These are phyloP conservation scores for Beauveria pseudobassiana DNA, from an alignment of 2,329 filamentous ascomycete genomes.

Conservation along the genomic window DNA sequence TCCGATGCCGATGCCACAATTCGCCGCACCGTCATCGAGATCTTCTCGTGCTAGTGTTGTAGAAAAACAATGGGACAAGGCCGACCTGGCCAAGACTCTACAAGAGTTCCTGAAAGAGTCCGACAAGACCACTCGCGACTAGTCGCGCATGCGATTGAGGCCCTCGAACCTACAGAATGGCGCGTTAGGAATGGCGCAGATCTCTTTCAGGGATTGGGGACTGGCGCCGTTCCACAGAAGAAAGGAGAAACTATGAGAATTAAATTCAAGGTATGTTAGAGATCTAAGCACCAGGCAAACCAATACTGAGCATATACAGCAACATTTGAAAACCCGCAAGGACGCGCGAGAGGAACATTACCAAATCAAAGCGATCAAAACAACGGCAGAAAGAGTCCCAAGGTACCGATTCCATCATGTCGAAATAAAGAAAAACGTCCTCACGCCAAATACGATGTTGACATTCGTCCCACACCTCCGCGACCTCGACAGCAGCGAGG, in stretches of 20 bases:
- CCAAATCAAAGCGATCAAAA: conserved; percentile 38
- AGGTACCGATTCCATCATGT: conserved; percentile 53
- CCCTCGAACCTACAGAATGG: conserved; percentile 33
- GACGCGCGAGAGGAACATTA: conserved; percentile 36
- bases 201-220: conserved; percentile 39
- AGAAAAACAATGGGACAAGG: not conserved
- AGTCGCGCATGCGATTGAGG: conserved; percentile 37
- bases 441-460: conserved; percentile 52
- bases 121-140: conserved; percentile 38
- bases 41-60: not conserved
- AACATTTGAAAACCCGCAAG: conserved; percentile 36
- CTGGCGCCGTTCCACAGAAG: conserved; percentile 27
- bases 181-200: conserved; percentile 36
- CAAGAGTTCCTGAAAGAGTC: conserved; percentile 34
- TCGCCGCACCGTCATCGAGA: conserved; percentile 12
- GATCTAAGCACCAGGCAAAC: not conserved
- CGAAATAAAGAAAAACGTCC: conserved; percentile 51
- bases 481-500: conserved; percentile 50
- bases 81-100: conserved; percentile 19
- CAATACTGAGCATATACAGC: conserved; percentile 22
- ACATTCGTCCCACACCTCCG: conserved; percentile 53
- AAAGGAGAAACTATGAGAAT: conserved; percentile 37
- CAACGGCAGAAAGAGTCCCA: conserved; percentile 46
- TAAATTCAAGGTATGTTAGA: conserved; percentile 39
- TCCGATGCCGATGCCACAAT: not conserved